phyloP scores from a whole-genome alignment of 176 grass and related monocot genomes.

The Secale cereale region DNA sequence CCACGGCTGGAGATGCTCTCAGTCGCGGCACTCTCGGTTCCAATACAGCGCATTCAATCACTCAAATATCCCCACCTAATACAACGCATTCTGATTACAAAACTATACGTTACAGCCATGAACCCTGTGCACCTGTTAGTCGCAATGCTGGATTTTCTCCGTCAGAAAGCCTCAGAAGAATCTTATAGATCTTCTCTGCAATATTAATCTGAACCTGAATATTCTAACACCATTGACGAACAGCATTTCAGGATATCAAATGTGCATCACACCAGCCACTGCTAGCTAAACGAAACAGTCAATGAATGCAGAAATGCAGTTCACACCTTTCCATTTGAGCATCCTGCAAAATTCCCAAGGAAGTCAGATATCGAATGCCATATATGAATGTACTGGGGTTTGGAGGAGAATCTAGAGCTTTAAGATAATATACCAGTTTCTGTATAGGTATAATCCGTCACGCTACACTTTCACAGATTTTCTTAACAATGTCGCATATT shows the following conservation, averaged over 20 bases:
- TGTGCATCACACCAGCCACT: background rate
- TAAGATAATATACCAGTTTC: conserved; percentile 28
- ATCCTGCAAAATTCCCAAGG: conserved; percentile 22
- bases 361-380: background rate
- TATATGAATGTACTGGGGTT: background rate
- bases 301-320: conserved; percentile 17
- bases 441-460: background rate
- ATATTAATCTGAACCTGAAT: background rate
- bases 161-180: background rate
- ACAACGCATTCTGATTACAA: background rate
- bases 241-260: background rate
- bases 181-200: background rate
- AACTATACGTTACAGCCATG: background rate
- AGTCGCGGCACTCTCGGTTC: too few relatives aligned
- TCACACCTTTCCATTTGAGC: background rate
- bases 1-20: too few relatives aligned
- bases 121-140: background rate
- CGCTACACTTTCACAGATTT: conserved; percentile 8
- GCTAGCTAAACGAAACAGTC: background rate
- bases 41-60: too few relatives aligned
- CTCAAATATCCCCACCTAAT: background rate
- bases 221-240: background rate
- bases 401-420: background rate
- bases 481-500: background rate
- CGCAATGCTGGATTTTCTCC: background rate